phyloP scores from a whole-genome alignment of 441 rosid species.

The Adansonia grandidieri region DNA sequence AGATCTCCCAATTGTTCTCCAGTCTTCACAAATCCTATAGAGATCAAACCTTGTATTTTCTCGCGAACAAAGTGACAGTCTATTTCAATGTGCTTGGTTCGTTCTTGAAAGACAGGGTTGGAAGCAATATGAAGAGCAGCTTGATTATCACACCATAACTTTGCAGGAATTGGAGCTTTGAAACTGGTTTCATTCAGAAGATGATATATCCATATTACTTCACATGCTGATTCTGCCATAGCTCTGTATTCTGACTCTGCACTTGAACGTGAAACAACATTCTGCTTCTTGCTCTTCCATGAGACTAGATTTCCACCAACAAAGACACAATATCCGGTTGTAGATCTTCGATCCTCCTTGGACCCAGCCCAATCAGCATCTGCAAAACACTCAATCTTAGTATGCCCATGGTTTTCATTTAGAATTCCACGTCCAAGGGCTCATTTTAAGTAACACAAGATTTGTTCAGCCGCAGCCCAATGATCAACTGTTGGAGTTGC shows the following conservation, averaged over 20 bases:
- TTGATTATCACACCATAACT: neutral
- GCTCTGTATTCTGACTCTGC: neutral
- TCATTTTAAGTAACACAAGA: neutral
- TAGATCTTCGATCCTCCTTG: neutral
- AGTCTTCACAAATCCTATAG: neutral
- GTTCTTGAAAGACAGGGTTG: neutral
- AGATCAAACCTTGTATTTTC: neutral
- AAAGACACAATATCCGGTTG: slow-evolving; percentile 17
- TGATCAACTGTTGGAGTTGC: neutral
- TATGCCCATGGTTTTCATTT: neutral
- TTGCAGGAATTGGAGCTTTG: neutral
- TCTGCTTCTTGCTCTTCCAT: slow-evolving; percentile 19
- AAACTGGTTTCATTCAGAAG: neutral
- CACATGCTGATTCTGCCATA: too few species aligned
- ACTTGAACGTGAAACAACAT: neutral
- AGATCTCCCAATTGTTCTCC: neutral
- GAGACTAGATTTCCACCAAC: slow-evolving; percentile 23
- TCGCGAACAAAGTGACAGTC: neutral
- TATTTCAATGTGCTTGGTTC: neutral
- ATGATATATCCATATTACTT: neutral
- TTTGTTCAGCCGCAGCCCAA: neutral
- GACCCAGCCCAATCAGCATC: slow-evolving; percentile 15
- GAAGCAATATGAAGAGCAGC: neutral
- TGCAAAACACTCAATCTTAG: slow-evolving; percentile 21
- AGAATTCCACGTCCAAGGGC: neutral